A percentile compares a stretch with the other conserved stretches of the same genome.
Conservation (phyloP, 805 yeast species). For the Yamadazyma olivae region DNA sequence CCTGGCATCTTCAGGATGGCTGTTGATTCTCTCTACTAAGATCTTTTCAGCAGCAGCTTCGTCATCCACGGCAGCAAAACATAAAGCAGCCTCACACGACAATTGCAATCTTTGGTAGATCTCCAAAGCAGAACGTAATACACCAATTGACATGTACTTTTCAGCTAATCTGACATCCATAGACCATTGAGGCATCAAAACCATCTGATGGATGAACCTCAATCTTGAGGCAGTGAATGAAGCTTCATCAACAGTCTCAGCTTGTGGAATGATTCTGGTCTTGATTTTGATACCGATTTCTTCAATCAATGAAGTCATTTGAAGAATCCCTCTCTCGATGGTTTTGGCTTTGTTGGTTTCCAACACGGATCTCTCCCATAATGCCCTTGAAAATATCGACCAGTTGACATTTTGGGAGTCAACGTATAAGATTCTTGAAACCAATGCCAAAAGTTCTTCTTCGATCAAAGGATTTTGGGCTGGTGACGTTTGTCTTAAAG, state of each 20-base stretch:
- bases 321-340: slow-evolving; percentile 89
- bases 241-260: slow-evolving; percentile 20
- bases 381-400: slow-evolving; percentile 72
- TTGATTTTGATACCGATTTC: slow-evolving; percentile 72
- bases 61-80: slow-evolving; percentile 83
- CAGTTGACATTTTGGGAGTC: slow-evolving; percentile 50
- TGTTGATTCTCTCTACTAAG: slow-evolving; percentile 49
- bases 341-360: slow-evolving; percentile 83
- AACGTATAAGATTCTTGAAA: slow-evolving; percentile 64
- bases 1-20: slow-evolving; percentile 73
- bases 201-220: slow-evolving; percentile 68
- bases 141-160: slow-evolving; percentile 80
- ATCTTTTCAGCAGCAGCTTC: slow-evolving; percentile 62
- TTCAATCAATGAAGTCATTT: slow-evolving; percentile 87
- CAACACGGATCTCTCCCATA: slow-evolving; percentile 86
- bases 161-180: slow-evolving; percentile 84
- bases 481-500: slow-evolving; percentile 69
- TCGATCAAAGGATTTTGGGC: slow-evolving; percentile 65
- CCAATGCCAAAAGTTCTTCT: slow-evolving; percentile 79
- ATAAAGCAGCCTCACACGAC: slow-evolving; percentile 82
- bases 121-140: slow-evolving; percentile 81
- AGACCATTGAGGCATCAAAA: slow-evolving; percentile 80
- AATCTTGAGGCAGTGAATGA: slow-evolving; percentile 52
- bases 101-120: slow-evolving; percentile 77
- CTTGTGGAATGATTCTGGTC: slow-evolving; percentile 51